phyloP scores from a whole-genome alignment of 305 asterid species.

The Plantago coronopus region DNA sequence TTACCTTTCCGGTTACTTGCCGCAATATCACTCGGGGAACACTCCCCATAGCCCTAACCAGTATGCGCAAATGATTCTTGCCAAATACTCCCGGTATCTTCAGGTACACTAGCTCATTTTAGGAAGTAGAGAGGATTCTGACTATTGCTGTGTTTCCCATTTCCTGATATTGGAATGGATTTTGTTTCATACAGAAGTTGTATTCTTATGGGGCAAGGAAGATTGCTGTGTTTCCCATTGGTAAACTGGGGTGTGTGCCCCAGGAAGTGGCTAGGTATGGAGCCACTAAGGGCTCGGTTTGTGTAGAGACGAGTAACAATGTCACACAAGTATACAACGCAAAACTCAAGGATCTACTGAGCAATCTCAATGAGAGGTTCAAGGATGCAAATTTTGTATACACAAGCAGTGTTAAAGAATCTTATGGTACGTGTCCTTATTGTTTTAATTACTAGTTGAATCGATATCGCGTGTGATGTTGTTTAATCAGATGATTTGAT shows the following conservation, averaged over 20 bases:
- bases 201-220: constrained; percentile 43
- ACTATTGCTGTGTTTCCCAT: neutral
- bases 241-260: constrained; percentile 39
- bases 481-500: neutral
- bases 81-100: constrained; percentile 31
- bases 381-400: constrained; percentile 37
- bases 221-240: constrained; percentile 24
- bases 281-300: constrained; percentile 8
- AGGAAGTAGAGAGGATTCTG: neutral
- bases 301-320: constrained; percentile 10
- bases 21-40: constrained; percentile 26
- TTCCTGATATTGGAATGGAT: neutral
- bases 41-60: constrained; percentile 23
- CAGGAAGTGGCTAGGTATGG: constrained; percentile 26
- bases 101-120: constrained; percentile 19
- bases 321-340: constrained; percentile 39
- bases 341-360: constrained; percentile 31
- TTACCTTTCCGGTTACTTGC: constrained; percentile 36
- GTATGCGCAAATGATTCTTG: constrained; percentile 28
- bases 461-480: too few species aligned
- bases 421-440: constrained; percentile 24
- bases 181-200: constrained; percentile 27
- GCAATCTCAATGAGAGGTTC: constrained; percentile 28
- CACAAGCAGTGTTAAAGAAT: constrained; percentile 16
- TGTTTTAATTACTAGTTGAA: too few species aligned